Percentiles rank a stretch among this genome's conserved stretches.
Evolutionary conservation across 768 basidiomycete genomes (phyloP).

Genomic region (Lactarius pseudohatsudake): DNA sequence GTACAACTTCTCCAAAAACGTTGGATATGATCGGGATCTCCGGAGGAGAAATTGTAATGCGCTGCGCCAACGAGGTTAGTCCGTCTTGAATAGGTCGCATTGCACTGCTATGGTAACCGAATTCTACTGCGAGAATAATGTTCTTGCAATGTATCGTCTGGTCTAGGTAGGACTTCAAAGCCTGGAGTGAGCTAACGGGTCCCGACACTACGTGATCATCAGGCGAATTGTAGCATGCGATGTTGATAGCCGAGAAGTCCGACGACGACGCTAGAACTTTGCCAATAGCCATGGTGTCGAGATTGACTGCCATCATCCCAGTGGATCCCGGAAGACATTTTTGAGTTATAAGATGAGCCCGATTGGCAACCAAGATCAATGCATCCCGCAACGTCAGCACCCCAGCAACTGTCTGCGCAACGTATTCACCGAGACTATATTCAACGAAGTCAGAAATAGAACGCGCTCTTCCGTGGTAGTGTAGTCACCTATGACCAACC

Average conservation of each 20-base stretch:
- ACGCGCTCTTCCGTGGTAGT: constrained; percentile 6
- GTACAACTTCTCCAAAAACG: constrained; percentile 52
- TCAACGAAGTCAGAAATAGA: constrained; percentile 9
- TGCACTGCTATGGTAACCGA: constrained; percentile 65
- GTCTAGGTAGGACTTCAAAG: constrained; percentile 46
- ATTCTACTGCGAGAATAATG: constrained; percentile 51
- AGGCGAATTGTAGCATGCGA: constrained; percentile 63
- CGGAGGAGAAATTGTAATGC: constrained; percentile 45
- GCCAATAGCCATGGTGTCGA: constrained; percentile 38
- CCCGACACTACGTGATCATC: constrained; percentile 62
- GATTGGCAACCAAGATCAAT: constrained; percentile 54
- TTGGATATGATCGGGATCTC: constrained; percentile 63
- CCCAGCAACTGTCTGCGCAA: constrained; percentile 62
- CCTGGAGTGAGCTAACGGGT: constrained; percentile 42
- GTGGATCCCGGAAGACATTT: constrained; percentile 47
- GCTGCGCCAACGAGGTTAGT: constrained; percentile 42
- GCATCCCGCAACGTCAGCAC: constrained; percentile 58
- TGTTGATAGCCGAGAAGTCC: constrained; percentile 41
- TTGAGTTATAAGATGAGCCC: constrained; percentile 55
- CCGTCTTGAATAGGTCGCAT: constrained; percentile 59
- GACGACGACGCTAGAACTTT: constrained; percentile 38
- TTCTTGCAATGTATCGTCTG: constrained; percentile 39
- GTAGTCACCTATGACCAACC: constrained; percentile 67
- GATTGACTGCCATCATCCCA: constrained; percentile 62
- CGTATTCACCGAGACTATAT: constrained; percentile 71